phyloP scores from a whole-genome alignment of 148 eudicot genomes.

The Silene conica region DNA sequence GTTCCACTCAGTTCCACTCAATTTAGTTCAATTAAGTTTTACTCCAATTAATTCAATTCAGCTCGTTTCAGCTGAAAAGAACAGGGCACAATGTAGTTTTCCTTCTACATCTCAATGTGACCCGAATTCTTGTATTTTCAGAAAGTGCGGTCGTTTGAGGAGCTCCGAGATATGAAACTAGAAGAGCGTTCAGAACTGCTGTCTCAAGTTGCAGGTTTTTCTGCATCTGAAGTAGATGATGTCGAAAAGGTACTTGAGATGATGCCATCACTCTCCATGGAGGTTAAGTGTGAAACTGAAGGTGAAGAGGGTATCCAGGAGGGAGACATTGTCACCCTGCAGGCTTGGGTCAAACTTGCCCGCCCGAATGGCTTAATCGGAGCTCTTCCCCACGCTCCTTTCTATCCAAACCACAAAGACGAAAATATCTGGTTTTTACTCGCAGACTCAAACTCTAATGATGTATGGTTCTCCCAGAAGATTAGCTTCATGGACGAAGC shows the following conservation, averaged over 20 bases:
- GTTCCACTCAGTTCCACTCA: no score
- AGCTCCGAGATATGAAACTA: constrained; percentile 59
- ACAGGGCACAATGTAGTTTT: not conserved
- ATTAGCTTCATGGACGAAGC: constrained; percentile 76
- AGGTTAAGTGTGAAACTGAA: constrained; percentile 77
- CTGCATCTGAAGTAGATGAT: constrained; percentile 57
- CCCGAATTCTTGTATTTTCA: constrained; percentile 29
- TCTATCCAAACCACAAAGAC: constrained; percentile 76
- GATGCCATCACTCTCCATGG: constrained; percentile 65
- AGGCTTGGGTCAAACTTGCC: constrained; percentile 69
- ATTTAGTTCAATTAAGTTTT: no score
- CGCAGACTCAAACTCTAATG: constrained; percentile 61
- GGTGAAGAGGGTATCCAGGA: constrained; percentile 91
- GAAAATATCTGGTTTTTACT: constrained; percentile 81
- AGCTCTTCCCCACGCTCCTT: constrained; percentile 88
- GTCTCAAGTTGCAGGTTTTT: constrained; percentile 55
- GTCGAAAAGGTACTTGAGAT: constrained; percentile 72
- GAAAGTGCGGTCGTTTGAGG: constrained; percentile 72
- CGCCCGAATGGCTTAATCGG: constrained; percentile 65
- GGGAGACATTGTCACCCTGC: constrained; percentile 72
- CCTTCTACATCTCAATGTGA: constrained; percentile 9
- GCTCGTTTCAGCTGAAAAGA: no score
- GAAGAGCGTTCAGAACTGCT: constrained; percentile 66
- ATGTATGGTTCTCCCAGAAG: constrained; percentile 81
- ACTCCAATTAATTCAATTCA: no score